A percentile compares a stretch with the other conserved stretches of the same genome.
Conservation (phyloP, 108 stramenopile genomes). For the Seminavis robusta region DNA sequence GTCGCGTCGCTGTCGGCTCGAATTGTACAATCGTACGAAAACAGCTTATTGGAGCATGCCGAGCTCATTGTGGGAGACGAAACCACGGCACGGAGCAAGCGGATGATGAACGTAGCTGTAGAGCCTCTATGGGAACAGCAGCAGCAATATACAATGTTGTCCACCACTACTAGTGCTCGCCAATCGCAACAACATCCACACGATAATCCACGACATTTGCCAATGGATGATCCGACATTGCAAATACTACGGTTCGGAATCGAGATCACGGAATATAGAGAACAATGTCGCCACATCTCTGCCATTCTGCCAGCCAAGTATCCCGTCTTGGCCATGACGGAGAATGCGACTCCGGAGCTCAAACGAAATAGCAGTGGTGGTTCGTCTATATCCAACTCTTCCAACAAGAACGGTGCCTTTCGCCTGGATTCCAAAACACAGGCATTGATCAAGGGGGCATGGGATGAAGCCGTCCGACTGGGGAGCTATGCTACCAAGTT, state of each 20-base stretch:
- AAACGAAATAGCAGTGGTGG: background rate
- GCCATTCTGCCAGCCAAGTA: conserved; percentile 19
- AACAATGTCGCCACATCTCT: conserved; percentile 38
- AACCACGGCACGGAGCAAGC: conserved; percentile 28
- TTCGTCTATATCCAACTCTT: background rate
- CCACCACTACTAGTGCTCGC: background rate
- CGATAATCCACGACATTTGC: background rate
- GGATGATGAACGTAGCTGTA: conserved; percentile 14
- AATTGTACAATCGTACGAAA: conserved; percentile 39
- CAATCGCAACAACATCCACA: background rate
- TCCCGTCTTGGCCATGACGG: conserved; percentile 15
- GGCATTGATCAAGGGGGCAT: conserved; percentile 8
- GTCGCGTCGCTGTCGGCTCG: conserved; percentile 20
- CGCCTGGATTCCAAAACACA: conserved; percentile 1
- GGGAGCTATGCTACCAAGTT: conserved; percentile 8
- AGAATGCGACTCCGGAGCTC: background rate
- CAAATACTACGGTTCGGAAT: conserved; percentile 32
- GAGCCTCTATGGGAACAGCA: background rate
- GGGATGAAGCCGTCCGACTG: conserved; percentile 18
- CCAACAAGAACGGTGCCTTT: background rate
- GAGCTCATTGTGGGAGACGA: conserved; percentile 43
- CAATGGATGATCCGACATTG: background rate
- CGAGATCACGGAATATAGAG: conserved; percentile 35
- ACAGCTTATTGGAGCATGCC: conserved; percentile 34
- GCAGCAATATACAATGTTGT: background rate